phyloP scores from a whole-genome alignment of 140 eudicot genomes.

The Bidens hawaiensis region DNA sequence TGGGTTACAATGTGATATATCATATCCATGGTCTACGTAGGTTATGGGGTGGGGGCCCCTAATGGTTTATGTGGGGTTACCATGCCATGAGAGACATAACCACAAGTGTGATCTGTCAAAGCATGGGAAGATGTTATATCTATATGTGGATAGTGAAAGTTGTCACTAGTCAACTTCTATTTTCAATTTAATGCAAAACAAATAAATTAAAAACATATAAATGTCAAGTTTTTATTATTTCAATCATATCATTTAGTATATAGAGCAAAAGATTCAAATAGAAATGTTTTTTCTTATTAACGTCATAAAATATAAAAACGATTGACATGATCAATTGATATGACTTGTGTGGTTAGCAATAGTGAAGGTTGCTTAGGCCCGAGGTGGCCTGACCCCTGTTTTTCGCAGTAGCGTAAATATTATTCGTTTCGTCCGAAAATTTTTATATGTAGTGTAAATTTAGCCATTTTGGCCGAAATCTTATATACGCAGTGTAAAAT shows the following conservation, averaged over 20 bases:
- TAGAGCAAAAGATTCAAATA: background rate
- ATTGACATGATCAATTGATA: too few species aligned
- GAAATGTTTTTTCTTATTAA: background rate
- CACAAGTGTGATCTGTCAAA: slow-evolving; percentile 35
- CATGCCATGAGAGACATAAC: slow-evolving; percentile 21
- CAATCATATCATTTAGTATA: too few species aligned
- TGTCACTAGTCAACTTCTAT: slow-evolving; percentile 21
- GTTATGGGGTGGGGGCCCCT: slow-evolving; percentile 34
- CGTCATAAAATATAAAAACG: too few species aligned
- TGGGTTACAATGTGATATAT: slow-evolving; percentile 16
- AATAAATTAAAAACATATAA: background rate
- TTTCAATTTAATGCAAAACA: slow-evolving; percentile 4
- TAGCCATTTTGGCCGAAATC: too few species aligned
- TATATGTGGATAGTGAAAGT: slow-evolving; percentile 25
- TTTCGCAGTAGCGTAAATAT: too few species aligned
- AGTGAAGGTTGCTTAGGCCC: too few species aligned
- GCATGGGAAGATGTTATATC: slow-evolving; percentile 32
- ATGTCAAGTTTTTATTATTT: background rate
- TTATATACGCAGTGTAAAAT: too few species aligned
- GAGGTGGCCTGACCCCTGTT: too few species aligned
- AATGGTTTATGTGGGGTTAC: slow-evolving; percentile 27
- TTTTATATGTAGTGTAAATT: too few species aligned
- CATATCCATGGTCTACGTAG: slow-evolving; percentile 21
- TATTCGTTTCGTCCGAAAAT: too few species aligned
- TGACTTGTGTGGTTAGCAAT: too few species aligned